phyloP scores from a whole-genome alignment of 129 eudicot genomes.

The Arctium lappa region DNA sequence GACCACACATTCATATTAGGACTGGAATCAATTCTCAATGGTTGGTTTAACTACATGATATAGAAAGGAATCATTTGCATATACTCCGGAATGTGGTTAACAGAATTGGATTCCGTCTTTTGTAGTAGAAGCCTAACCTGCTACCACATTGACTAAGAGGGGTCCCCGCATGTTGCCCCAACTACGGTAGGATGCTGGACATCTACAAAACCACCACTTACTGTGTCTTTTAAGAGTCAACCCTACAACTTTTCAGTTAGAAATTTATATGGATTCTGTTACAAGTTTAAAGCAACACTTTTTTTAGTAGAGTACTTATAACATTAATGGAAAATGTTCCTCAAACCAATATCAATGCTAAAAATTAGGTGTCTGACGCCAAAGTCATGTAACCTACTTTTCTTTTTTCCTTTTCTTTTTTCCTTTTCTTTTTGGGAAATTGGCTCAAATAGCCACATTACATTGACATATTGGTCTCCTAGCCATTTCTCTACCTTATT shows the following conservation, averaged over 20 bases:
- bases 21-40: not conserved
- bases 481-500: too few species aligned
- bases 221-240: constrained; percentile 12
- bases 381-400: not conserved
- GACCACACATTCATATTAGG: not conserved
- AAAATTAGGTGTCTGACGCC: not conserved
- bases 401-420: not conserved
- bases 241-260: not conserved
- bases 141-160: not conserved
- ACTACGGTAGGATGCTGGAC: not conserved
- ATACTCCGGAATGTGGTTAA: not conserved
- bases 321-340: not conserved
- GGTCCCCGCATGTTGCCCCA: not conserved
- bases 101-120: not conserved
- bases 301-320: not conserved
- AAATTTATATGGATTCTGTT: not conserved
- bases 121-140: not conserved
- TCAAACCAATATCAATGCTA: not conserved
- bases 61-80: not conserved
- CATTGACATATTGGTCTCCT: too few species aligned
- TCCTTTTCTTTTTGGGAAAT: too few species aligned
- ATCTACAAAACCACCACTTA: not conserved
- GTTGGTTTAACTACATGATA: not conserved
- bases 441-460: too few species aligned
- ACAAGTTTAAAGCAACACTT: not conserved